Base-by-base conservation (phyloP, 768 basidiomycete species). In the Boletus pseudopeckii region DNA sequence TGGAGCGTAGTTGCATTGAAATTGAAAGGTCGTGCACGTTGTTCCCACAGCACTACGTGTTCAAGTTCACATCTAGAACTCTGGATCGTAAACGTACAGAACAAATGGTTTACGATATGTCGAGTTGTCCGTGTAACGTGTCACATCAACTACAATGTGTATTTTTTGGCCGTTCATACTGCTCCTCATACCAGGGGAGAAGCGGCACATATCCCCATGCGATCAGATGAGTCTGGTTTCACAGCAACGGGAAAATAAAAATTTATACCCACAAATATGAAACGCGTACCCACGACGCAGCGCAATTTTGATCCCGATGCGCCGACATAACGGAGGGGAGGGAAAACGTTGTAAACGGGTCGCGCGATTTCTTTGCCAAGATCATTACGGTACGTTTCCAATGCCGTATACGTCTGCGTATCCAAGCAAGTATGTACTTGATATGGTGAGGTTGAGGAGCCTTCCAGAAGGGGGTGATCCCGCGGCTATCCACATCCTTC, bases 401-500 rank as follows among this genome's bases (percentile, higher is more conserved):
- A 60, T 60, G 61, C 48, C 52, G 52, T 61, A 44, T 45, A 30
- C 39, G 20, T 48, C 20, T 36, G 45, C 38, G 34, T 49, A 50
- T 46, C 44, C 30, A 32, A 18, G 26, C 3, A 50, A 39, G 45
- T 48, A n/a, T 37, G 18, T 28, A 9, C 38, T 45, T 43, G 50
- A 54, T 37, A 26, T 30, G 15, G 39, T 26, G 30, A 24, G 32
- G 36, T 15, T 24, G 32, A 39, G 20, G 34, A 52, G 11, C n/a
- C 24, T 50, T 53, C 62, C 45, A 36, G 41, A 57, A 45, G 22
- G 36, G 41, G 28, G 50, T 53, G 51, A 64, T 60, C 64, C 51
- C 48, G 54, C 49, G 62, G 54, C 43, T 49, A 55, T 42, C 64
- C 62, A 58, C 59, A 56, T 61, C 65, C 45, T 61, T 61, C 61